Conservation (phyloP, 148 eudicot genomes). For the Vaccinium corymbosum region DNA sequence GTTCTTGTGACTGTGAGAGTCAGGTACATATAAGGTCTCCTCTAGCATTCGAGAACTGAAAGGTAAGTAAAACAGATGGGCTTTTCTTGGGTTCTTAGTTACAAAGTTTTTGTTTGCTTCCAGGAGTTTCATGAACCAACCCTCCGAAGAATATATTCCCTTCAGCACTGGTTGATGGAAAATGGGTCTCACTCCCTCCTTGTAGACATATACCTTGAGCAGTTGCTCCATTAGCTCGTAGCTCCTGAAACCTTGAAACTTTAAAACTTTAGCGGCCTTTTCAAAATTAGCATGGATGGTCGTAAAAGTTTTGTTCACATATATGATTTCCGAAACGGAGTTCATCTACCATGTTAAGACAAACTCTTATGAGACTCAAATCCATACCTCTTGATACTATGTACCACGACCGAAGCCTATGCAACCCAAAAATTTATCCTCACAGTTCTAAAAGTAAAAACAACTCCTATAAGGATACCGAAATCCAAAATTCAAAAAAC, state of each 20-base stretch:
- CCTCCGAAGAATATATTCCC: slow-evolving; percentile 51
- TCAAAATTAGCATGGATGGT: neutral
- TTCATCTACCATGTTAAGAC: slow-evolving; percentile 28
- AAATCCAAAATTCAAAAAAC: neutral
- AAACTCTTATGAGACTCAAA: neutral
- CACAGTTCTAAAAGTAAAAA: neutral
- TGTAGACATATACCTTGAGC: slow-evolving; percentile 41
- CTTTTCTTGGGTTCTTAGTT: slow-evolving; percentile 28
- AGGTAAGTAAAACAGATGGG: slow-evolving; percentile 43
- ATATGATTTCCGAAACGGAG: slow-evolving; percentile 28
- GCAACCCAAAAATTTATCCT: neutral
- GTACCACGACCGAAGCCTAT: neutral
- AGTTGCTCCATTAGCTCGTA: slow-evolving; percentile 40
- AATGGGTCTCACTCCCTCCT: slow-evolving; percentile 38
- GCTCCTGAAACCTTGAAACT: slow-evolving; percentile 38
- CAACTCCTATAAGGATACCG: neutral
- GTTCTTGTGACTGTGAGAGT: slow-evolving; percentile 33
- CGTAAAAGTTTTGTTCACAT: neutral
- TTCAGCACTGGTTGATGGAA: slow-evolving; percentile 37
- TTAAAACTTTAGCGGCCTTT: neutral
- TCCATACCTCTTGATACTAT: neutral
- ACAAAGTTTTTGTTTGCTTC: slow-evolving; percentile 35
- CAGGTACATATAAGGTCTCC: slow-evolving; percentile 27
- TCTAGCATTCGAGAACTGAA: slow-evolving; percentile 33
- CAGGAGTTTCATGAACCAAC: slow-evolving; percentile 45